Conservation (phyloP, 768 basidiomycete genomes). For the Cystobasidium onofrii region DNA sequence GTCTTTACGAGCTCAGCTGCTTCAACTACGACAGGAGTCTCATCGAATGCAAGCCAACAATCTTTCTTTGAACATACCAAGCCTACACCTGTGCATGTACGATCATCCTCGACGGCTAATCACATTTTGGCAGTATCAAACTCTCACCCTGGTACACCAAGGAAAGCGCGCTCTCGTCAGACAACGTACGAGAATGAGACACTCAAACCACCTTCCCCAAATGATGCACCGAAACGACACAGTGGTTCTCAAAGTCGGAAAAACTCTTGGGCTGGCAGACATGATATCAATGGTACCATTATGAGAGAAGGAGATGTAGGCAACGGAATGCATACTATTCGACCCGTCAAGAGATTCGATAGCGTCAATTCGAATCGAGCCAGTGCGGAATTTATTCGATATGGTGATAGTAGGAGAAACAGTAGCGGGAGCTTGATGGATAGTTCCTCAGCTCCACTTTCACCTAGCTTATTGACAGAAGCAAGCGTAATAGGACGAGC, state of each 20-base stretch:
- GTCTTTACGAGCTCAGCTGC: constrained; percentile 23
- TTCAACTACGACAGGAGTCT: background rate
- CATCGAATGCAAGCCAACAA: constrained; percentile 21
- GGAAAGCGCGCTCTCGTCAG: constrained; percentile 24
- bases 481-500: constrained; percentile 42
- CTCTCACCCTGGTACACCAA: constrained; percentile 8
- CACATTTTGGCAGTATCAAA: background rate
- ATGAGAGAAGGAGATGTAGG: constrained; percentile 37
- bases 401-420: constrained; percentile 29
- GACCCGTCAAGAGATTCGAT: constrained; percentile 88
- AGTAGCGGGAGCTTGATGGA: background rate
- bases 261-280: constrained; percentile 21
- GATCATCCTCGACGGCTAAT: background rate
- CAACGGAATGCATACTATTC: constrained; percentile 61
- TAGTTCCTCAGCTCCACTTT: background rate
- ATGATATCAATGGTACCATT: constrained; percentile 41
- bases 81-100: background rate
- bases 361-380: constrained; percentile 63
- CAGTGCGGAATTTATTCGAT: constrained; percentile 65
- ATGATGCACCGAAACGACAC: background rate
- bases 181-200: constrained; percentile 24
- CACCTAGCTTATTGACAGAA: background rate
- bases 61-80: constrained; percentile 30
- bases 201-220: constrained; percentile 4
- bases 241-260: constrained; percentile 20